These are phyloP conservation scores for Pseudogymnoascus destructans DNA, from an alignment of 2,329 filamentous ascomycete species.

Conservation along the genomic window DNA sequence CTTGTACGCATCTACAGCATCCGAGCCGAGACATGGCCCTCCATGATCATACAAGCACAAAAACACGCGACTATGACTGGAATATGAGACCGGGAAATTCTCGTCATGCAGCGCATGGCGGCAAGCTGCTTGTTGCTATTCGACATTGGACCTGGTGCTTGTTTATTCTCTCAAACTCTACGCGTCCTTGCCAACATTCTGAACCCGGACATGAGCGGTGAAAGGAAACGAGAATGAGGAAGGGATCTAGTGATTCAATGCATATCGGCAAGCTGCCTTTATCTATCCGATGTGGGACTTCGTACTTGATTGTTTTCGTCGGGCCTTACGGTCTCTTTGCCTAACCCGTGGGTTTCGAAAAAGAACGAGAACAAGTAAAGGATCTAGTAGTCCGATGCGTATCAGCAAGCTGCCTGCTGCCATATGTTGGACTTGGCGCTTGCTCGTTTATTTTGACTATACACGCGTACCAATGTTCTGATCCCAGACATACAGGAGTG, in stretches of 20 bases:
- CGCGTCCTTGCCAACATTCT: not conserved
- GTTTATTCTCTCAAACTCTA: not conserved
- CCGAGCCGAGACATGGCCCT: not conserved
- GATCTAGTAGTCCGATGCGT: not conserved
- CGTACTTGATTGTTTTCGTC: not conserved
- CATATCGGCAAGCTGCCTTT: not conserved
- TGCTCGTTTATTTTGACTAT: not conserved
- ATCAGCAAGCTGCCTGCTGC: not conserved
- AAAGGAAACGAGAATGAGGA: not conserved
- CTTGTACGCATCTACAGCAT: constrained; percentile 1
- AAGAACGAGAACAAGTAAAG: not conserved
- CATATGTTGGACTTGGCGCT: not conserved
- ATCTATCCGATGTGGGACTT: not conserved
- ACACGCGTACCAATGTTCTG: not conserved
- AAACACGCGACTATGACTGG: not conserved
- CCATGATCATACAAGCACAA: not conserved
- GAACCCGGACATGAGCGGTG: not conserved
- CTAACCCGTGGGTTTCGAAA: not conserved
- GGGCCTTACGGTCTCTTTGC: not conserved
- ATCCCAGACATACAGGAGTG: not conserved
- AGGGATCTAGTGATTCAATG: not conserved
- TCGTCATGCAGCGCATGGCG: not conserved
- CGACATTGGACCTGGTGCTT: not conserved
- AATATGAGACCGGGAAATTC: not conserved
- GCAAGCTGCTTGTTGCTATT: not conserved